A percentile compares a stretch with the other conserved stretches of the same genome.
Evolutionary conservation across 192 early-diverging fungal species (phyloP).

Genomic region (Phycomyces nitens): DNA sequence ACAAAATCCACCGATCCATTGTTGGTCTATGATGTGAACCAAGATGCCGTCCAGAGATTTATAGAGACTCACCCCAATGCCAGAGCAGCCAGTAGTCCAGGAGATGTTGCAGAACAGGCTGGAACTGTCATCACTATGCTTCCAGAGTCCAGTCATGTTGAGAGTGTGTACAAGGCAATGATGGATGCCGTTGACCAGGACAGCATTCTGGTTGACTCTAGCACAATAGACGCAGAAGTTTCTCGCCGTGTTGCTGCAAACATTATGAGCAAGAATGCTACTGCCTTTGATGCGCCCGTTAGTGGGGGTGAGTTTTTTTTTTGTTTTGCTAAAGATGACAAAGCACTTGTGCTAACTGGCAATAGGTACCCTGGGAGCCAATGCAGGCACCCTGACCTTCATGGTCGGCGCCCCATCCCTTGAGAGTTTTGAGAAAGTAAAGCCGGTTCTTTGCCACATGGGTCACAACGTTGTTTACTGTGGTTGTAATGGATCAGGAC

Average conservation of each 20-base stretch:
- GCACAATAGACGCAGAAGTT: slow-evolving; percentile 86
- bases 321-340: no score
- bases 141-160: slow-evolving; percentile 79
- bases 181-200: slow-evolving; percentile 28
- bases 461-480: slow-evolving; percentile 89
- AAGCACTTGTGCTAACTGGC: no score
- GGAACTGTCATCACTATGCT: slow-evolving; percentile 89
- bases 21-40: slow-evolving; percentile 72
- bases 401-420: slow-evolving; percentile 81
- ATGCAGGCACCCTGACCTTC: slow-evolving; percentile 89
- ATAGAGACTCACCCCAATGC: slow-evolving; percentile 42
- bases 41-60: slow-evolving; percentile 54
- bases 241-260: slow-evolving; percentile 65
- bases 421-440: slow-evolving; percentile 60
- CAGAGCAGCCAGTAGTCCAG: slow-evolving; percentile 55
- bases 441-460: slow-evolving; percentile 66
- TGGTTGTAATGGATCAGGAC: slow-evolving; percentile 79
- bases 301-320: slow-evolving; percentile 67
- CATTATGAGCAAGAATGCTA: slow-evolving; percentile 58
- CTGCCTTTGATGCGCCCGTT: slow-evolving; percentile 88
- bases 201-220: slow-evolving; percentile 79
- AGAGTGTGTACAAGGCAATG: slow-evolving; percentile 61
- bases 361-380: slow-evolving; percentile 76
- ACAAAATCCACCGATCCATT: slow-evolving; percentile 53
- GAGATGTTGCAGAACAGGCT: slow-evolving; percentile 66